Conservation (phyloP, 2,329 filamentous ascomycete species). For the Colletotrichum sp. region DNA sequence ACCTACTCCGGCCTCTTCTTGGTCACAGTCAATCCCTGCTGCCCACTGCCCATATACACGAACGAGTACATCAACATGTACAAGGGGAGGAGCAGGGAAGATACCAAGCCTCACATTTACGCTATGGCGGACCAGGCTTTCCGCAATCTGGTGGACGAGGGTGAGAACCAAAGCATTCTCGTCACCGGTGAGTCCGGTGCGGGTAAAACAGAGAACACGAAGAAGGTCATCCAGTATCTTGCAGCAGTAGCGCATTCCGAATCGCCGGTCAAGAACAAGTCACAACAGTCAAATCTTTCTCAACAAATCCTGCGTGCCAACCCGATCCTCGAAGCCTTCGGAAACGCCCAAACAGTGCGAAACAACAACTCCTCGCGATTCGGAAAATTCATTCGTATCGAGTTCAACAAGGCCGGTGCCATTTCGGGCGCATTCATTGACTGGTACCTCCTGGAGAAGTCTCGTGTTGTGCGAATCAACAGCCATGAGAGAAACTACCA, state of each 20-base stretch:
- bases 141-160: constrained; percentile 92
- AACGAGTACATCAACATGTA: constrained; percentile 99
- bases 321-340: constrained; percentile 96
- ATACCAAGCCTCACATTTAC: constrained; percentile 96
- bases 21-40: constrained; percentile 97
- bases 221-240: constrained; percentile 98
- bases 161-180: constrained; percentile 94
- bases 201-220: constrained; percentile 98
- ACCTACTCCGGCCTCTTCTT: constrained; percentile 97
- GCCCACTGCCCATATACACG: constrained; percentile 90
- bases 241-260: constrained; percentile 92
- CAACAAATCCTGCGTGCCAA: constrained; percentile 97
- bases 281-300: constrained; percentile 80
- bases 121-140: constrained; percentile 98
- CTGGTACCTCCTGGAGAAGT: constrained; percentile 98
- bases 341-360: constrained; percentile 95
- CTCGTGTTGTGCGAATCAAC: constrained; percentile 91
- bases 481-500: constrained; percentile 93
- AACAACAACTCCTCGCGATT: constrained; percentile 99
- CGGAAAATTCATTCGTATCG: constrained; percentile 98
- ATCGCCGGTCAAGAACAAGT: constrained; percentile 66
- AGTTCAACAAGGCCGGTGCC: constrained; percentile 85
- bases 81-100: constrained; percentile 86
- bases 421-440: constrained; percentile 97
- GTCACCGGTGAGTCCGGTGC: constrained; percentile 98